Evolutionary conservation across 208 protist genomes (phyloP).

Genomic region (Leishmania braziliensis): DNA sequence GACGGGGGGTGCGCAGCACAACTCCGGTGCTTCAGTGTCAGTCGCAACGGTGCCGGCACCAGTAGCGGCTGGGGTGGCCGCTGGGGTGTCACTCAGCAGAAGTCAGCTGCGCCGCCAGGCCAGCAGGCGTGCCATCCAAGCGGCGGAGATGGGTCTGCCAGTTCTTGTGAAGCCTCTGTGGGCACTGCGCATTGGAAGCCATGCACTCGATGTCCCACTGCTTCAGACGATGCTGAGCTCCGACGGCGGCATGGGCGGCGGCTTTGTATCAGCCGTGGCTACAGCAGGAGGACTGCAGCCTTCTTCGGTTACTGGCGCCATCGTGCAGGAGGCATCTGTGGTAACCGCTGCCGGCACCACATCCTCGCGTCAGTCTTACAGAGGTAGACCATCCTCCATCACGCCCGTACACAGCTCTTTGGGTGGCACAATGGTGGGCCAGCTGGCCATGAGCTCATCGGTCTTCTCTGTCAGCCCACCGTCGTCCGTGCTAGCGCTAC

Average conservation of each 20-base stretch:
- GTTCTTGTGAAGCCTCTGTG: constrained; percentile 39
- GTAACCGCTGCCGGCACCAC: neutral
- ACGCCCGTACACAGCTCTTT: neutral
- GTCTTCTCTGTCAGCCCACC: constrained; percentile 20
- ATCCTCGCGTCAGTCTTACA: neutral
- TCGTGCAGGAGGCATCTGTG: neutral
- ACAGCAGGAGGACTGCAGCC: neutral
- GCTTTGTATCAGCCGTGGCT: neutral
- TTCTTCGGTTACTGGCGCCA: neutral
- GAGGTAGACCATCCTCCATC: neutral
- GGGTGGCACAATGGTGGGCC: neutral
- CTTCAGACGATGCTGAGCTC: constrained; percentile 3
- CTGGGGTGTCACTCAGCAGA: neutral
- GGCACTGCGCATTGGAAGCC: constrained; percentile 26
- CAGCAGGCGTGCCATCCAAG: constrained; percentile 25
- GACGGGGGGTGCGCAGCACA: neutral
- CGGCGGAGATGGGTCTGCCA: constrained; percentile 23
- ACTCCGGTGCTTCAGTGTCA: neutral
- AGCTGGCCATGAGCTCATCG: constrained; percentile 2
- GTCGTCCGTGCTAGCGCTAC: constrained; percentile 8
- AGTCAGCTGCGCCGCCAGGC: constrained; percentile 27
- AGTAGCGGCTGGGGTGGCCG: neutral
- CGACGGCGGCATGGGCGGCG: neutral
- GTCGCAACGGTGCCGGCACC: neutral
- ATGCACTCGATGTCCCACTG: constrained; percentile 22